Evolutionary conservation across 2,329 filamentous ascomycete genomes (phyloP).

Genomic region (Fusarium albidum): DNA sequence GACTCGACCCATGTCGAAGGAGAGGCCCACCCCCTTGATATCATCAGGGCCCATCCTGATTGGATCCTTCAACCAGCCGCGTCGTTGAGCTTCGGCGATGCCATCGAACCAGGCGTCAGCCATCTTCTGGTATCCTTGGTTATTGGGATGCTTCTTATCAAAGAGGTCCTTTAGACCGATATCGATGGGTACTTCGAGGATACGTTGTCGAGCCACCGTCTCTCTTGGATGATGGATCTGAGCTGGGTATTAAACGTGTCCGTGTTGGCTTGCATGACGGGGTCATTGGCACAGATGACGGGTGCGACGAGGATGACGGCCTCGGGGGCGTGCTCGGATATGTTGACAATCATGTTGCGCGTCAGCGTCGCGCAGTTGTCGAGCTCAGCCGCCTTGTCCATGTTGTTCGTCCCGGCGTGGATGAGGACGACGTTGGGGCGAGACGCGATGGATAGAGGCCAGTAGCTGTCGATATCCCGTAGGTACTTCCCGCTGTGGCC

Average conservation of each 20-base stretch:
- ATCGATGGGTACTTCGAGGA: slow-evolving; percentile 20
- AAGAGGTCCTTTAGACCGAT: slow-evolving; percentile 17
- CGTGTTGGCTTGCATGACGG: slow-evolving; percentile 24
- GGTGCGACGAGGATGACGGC: slow-evolving; percentile 22
- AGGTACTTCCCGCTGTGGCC: slow-evolving; percentile 27
- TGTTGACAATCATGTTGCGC: slow-evolving; percentile 14
- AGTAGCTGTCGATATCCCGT: slow-evolving; percentile 17
- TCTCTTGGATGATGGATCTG: not conserved
- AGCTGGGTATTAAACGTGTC: slow-evolving; percentile 22
- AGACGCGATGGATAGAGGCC: slow-evolving; percentile 21
- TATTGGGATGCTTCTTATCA: slow-evolving; percentile 26
- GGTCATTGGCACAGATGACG: slow-evolving; percentile 27
- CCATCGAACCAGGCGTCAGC: slow-evolving; percentile 25
- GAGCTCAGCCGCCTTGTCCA: slow-evolving; percentile 13
- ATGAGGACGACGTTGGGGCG: slow-evolving; percentile 27
- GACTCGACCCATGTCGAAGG: not conserved
- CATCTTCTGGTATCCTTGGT: slow-evolving; percentile 30
- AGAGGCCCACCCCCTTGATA: not conserved
- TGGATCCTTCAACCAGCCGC: slow-evolving; percentile 25
- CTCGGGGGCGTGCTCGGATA: slow-evolving; percentile 24
- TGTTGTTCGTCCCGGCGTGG: slow-evolving; percentile 30
- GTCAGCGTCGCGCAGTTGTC: slow-evolving; percentile 14
- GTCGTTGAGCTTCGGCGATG: slow-evolving; percentile 18
- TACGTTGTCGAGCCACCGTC: slow-evolving; percentile 12
- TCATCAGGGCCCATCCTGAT: not conserved